These are phyloP conservation scores for Clarireedia paspali DNA, from an alignment of 2,329 filamentous ascomycete species.

Conservation along the genomic window DNA sequence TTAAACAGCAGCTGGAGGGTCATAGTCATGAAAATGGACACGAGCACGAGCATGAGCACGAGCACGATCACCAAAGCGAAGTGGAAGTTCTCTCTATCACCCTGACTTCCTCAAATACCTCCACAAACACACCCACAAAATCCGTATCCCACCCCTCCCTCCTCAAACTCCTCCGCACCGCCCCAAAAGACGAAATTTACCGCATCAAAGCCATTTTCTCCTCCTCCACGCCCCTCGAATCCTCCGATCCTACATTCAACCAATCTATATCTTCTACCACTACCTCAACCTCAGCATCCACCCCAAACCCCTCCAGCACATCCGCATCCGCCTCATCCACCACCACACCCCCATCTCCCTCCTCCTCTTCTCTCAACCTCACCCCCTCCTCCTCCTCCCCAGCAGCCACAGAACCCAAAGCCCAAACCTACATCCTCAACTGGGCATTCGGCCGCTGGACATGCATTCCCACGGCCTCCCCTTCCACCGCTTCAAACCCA, in stretches of 20 bases:
- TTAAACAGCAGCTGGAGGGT: conserved; percentile 30
- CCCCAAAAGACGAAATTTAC: conserved; percentile 91
- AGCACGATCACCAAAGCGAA: conserved; percentile 65
- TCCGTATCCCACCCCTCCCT: not conserved
- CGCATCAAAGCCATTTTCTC: conserved; percentile 73
- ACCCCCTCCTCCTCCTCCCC: not conserved
- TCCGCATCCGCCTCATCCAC: not conserved
- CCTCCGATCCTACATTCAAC: conserved; percentile 41
- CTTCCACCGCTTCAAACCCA: not conserved
- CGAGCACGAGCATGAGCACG: conserved; percentile 17
- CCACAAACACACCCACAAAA: not conserved
- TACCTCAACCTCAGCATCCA: not conserved
- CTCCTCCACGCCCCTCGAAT: conserved; percentile 38
- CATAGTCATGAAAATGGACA: conserved; percentile 37
- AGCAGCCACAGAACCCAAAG: not conserved
- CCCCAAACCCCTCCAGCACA: not conserved
- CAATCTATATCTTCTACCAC: conserved; percentile 18
- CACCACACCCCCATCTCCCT: not conserved
- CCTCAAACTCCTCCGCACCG: conserved; percentile 52
- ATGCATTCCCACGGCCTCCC: conserved; percentile 42
- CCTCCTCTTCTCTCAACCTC: not conserved
- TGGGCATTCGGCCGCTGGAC: conserved; percentile 98
- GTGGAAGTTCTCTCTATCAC: conserved; percentile 88
- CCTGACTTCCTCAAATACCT: conserved; percentile 35
- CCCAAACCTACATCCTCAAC: conserved; percentile 72